Evolutionary conservation across 2,329 filamentous ascomycete genomes (phyloP).

Genomic region (Leptosphaerulina australis): DNA sequence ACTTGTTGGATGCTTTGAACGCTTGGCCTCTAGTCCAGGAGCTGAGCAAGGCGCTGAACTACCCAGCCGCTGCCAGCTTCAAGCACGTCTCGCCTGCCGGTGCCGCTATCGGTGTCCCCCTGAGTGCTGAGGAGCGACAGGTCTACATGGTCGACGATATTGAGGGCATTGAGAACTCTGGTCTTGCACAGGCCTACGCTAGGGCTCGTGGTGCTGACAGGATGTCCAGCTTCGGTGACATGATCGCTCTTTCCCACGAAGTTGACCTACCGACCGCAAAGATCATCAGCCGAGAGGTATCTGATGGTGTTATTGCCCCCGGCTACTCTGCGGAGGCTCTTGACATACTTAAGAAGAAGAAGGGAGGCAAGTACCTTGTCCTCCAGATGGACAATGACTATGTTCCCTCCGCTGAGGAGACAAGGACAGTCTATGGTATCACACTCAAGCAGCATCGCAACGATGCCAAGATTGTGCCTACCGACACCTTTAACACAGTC

Average conservation of each 20-base stretch:
- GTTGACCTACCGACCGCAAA: slow-evolving; percentile 93
- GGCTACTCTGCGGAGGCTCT: slow-evolving; percentile 84
- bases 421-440: slow-evolving; percentile 87
- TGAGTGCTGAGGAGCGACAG: slow-evolving; percentile 87
- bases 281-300: slow-evolving; percentile 98
- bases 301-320: slow-evolving; percentile 93
- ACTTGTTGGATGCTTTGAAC: slow-evolving; percentile 93
- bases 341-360: slow-evolving; percentile 95
- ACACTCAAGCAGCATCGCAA: slow-evolving; percentile 90
- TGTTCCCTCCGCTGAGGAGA: slow-evolving; percentile 74
- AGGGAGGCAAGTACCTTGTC: slow-evolving; percentile 94
- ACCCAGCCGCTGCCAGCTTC: slow-evolving; percentile 94
- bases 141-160: slow-evolving; percentile 99
- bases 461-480: slow-evolving; percentile 82
- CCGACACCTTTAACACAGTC: slow-evolving; percentile 79
- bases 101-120: slow-evolving; percentile 87
- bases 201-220: slow-evolving; percentile 94
- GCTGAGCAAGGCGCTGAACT: slow-evolving; percentile 83
- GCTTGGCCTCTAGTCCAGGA: slow-evolving; percentile 98
- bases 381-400: slow-evolving; percentile 93
- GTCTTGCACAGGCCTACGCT: slow-evolving; percentile 91
- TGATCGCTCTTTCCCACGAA: slow-evolving; percentile 89
- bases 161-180: slow-evolving; percentile 81
- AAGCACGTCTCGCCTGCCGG: slow-evolving; percentile 97
- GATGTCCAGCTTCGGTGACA: slow-evolving; percentile 98